A percentile compares a stretch with the other conserved stretches of the same genome.
Conservation (phyloP, 352 stramenopile species). For the Globisporangium paroecandrum region DNA sequence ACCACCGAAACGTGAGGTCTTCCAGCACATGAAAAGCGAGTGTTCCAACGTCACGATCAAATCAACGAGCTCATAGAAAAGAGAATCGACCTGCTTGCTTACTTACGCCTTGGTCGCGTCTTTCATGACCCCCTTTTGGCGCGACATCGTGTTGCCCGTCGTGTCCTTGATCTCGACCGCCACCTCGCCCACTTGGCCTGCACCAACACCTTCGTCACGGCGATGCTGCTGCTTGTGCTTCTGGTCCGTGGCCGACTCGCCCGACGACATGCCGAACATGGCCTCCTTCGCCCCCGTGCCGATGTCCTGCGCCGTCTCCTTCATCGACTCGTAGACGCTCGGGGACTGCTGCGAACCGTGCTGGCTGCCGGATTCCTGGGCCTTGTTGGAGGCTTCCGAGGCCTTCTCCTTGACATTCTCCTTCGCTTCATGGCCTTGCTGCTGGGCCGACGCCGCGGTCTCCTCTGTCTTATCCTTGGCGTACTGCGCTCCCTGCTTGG, state of each 20-base stretch:
- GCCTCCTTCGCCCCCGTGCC: slow-evolving; percentile 6
- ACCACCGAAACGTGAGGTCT: background rate
- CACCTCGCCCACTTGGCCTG: slow-evolving; percentile 6
- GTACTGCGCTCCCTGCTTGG: background rate
- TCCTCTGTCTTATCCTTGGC: slow-evolving; percentile 2
- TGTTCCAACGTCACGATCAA: background rate
- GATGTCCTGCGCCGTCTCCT: background rate
- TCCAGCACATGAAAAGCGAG: background rate
- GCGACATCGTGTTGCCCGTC: slow-evolving; percentile 18
- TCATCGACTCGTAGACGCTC: background rate
- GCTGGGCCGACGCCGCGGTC: background rate
- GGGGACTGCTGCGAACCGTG: background rate
- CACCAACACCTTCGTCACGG: background rate
- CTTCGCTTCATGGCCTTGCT: background rate
- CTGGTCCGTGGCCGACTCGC: slow-evolving; percentile 4
- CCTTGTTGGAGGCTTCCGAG: background rate
- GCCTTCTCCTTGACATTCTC: background rate
- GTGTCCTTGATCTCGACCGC: slow-evolving; percentile 17
- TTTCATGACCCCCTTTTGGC: slow-evolving; percentile 22
- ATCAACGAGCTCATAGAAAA: background rate
- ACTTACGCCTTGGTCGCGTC: slow-evolving; percentile 17
- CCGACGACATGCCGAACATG: background rate
- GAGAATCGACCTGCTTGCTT: background rate
- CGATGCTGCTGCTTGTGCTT: slow-evolving; percentile 2
- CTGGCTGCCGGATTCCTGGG: background rate